Evolutionary conservation across 768 basidiomycete species (phyloP).

Genomic region (Pisolithus microcarpus): DNA sequence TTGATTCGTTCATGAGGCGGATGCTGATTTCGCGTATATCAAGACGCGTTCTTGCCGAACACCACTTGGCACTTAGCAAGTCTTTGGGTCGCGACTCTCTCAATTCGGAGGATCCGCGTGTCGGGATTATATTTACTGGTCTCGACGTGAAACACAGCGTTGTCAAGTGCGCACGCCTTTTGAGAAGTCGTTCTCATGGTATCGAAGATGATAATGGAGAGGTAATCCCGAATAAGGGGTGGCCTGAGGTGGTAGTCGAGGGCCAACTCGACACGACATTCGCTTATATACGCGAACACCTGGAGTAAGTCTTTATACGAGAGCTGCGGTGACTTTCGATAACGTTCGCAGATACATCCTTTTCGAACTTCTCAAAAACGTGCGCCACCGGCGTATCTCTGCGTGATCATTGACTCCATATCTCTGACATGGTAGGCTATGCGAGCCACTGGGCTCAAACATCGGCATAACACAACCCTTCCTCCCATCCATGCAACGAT

Average conservation of each 20-base stretch:
- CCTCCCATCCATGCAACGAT: constrained; percentile 74
- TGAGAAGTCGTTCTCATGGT: constrained; percentile 43
- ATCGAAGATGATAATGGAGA: constrained; percentile 33
- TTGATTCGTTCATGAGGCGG: constrained; percentile 83
- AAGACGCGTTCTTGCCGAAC: constrained; percentile 80
- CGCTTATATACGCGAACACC: constrained; percentile 79
- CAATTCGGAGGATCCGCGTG: constrained; percentile 50
- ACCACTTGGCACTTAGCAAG: constrained; percentile 77
- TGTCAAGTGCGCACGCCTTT: constrained; percentile 54
- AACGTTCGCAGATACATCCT: constrained; percentile 58
- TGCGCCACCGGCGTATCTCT: constrained; percentile 26
- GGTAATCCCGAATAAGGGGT: constrained; percentile 25
- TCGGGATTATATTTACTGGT: constrained; percentile 80
- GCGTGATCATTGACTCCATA: not conserved
- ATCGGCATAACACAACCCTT: constrained; percentile 34
- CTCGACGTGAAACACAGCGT: constrained; percentile 65
- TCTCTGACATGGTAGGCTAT: constrained; percentile 47
- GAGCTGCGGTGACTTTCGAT: not conserved
- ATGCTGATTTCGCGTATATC: constrained; percentile 92
- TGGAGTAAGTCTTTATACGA: constrained; percentile 49
- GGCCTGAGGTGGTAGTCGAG: constrained; percentile 65
- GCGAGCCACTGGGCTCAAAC: constrained; percentile 54
- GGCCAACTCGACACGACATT: constrained; percentile 67
- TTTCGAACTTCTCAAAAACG: constrained; percentile 87
- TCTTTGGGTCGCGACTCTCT: constrained; percentile 33